Conservation (phyloP, 805 yeast species). For the Zygosaccharomyces pseudorouxii region DNA sequence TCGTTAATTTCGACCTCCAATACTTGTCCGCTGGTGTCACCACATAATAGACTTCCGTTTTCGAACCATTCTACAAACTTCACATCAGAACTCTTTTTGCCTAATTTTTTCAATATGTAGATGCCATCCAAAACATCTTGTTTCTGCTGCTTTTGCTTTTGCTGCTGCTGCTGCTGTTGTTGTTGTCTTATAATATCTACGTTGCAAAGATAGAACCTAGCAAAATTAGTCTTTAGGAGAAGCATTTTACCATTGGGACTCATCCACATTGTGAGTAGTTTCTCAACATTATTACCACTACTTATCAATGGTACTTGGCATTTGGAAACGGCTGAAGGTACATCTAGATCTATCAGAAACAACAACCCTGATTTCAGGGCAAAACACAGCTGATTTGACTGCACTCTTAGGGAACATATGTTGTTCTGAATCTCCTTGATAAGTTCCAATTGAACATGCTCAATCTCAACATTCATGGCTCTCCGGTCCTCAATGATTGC, state of each 20-base stretch:
- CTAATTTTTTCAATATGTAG: slow-evolving; percentile 15
- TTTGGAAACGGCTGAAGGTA: slow-evolving; percentile 54
- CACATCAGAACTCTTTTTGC: slow-evolving; percentile 26
- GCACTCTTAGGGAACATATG: slow-evolving; percentile 49
- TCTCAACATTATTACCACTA: slow-evolving; percentile 18
- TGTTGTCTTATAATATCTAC: slow-evolving; percentile 10
- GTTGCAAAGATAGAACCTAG: slow-evolving; percentile 26
- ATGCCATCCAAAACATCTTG: slow-evolving; percentile 4
- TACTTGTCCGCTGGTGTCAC: slow-evolving; percentile 24
- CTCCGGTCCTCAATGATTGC: background rate
- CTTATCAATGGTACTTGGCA: slow-evolving; percentile 33
- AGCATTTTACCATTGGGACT: slow-evolving; percentile 19
- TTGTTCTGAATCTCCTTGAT: slow-evolving; percentile 42
- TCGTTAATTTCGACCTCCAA: slow-evolving; percentile 15
- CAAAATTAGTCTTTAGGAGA: slow-evolving; percentile 32
- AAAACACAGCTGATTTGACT: slow-evolving; percentile 51
- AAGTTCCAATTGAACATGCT: slow-evolving; percentile 46
- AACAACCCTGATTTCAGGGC: slow-evolving; percentile 49
- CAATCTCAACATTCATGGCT: slow-evolving; percentile 27
- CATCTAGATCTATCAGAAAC: slow-evolving; percentile 61
- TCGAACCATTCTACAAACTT: slow-evolving; percentile 22
- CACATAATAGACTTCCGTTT: slow-evolving; percentile 19
- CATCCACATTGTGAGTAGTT: slow-evolving; percentile 25
- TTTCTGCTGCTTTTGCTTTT: background rate
- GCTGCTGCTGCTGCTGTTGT: slow-evolving; percentile 1